Evolutionary conservation across 148 eudicot species (phyloP).

Genomic region (Fagopyrum homotropicum): DNA sequence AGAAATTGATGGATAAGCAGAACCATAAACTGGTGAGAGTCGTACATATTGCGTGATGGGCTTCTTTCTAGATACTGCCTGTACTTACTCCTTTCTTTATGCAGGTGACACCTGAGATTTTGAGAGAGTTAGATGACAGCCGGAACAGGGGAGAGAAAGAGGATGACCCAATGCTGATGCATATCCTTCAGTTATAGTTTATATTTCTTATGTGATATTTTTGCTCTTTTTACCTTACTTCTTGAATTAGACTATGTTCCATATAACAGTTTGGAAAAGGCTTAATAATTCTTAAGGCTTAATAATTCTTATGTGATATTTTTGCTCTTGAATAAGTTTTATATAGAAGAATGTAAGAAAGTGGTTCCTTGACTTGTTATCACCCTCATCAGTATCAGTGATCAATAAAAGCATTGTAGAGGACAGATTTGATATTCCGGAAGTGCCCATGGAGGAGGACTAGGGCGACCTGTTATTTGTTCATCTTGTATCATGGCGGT

Average conservation of each 20-base stretch:
- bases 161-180: constrained; percentile 51
- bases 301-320: background rate
- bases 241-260: no score
- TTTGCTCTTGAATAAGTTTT: background rate
- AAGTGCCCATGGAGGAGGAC: constrained; percentile 96
- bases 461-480: background rate
- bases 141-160: constrained; percentile 82
- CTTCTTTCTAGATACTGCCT: background rate
- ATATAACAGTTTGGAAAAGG: no score
- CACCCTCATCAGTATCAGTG: constrained; percentile 64
- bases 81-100: constrained; percentile 11
- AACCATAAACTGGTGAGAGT: constrained; percentile 58
- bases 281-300: background rate
- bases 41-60: background rate
- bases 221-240: no score
- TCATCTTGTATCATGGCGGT: no score
- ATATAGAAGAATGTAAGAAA: no score
- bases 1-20: constrained; percentile 46
- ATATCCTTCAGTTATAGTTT: constrained; percentile 49
- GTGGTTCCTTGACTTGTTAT: constrained; percentile 44
- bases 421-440: constrained; percentile 87
- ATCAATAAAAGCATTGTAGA: constrained; percentile 62
- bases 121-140: constrained; percentile 65
- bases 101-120: constrained; percentile 87
- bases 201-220: background rate